Evolutionary conservation across 352 stramenopile genomes (phyloP).

Genomic region (Blastocystis hominis): DNA sequence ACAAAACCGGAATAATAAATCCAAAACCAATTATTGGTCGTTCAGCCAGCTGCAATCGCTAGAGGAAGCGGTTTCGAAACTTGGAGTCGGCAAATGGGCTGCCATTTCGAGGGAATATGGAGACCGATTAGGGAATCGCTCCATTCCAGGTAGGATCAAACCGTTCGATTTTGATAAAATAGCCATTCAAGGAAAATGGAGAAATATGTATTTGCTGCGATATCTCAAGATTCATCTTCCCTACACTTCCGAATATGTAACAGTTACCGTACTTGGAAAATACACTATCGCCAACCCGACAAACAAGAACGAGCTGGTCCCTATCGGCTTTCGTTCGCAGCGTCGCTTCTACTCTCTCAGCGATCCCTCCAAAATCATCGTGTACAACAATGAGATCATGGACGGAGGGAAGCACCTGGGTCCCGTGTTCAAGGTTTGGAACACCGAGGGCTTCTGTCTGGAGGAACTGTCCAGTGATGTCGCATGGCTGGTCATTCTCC

Average conservation of each 20-base stretch:
- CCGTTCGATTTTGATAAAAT: neutral
- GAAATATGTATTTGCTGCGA: neutral
- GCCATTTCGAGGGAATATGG: neutral
- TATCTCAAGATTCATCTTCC: neutral
- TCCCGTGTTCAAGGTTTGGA: neutral
- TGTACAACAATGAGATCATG: neutral
- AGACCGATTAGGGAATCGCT: neutral
- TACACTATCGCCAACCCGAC: neutral
- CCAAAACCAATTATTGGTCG: neutral
- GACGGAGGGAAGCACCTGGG: neutral
- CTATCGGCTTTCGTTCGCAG: neutral
- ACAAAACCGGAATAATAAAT: too few relatives aligned
- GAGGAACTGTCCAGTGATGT: neutral
- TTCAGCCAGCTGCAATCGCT: neutral
- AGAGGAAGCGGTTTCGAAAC: neutral
- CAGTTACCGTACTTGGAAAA: neutral
- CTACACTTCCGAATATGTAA: neutral
- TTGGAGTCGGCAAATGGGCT: conserved; percentile 22
- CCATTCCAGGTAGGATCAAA: neutral
- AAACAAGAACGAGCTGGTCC: neutral
- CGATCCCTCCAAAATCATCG: neutral
- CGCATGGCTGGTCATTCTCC: neutral
- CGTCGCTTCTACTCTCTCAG: neutral
- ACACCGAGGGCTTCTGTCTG: neutral
- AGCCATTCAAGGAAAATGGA: conserved; percentile 45